Percentiles rank a stretch among this genome's conserved stretches.
Conservation (phyloP, 768 basidiomycete genomes). For the Cytidiella melzeri region DNA sequence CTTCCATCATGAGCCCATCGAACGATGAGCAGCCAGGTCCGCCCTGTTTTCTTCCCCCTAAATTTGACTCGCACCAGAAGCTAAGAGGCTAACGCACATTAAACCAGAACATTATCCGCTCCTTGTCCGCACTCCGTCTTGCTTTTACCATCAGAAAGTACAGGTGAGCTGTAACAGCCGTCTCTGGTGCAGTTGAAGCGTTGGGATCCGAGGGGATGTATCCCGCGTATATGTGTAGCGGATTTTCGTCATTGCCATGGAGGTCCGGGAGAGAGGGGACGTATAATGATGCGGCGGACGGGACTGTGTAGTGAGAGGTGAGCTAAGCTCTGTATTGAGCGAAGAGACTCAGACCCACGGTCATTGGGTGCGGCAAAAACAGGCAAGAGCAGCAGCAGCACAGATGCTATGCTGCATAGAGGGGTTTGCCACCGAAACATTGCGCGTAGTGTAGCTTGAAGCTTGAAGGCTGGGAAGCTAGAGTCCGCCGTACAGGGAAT, state of each 20-base stretch:
- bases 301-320: conserved; percentile 38
- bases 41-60: conserved; percentile 44
- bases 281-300: conserved; percentile 81
- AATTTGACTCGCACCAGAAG: not conserved
- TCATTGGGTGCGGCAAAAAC: conserved; percentile 24
- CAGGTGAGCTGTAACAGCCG: conserved; percentile 69
- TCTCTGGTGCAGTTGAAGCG: conserved; percentile 39
- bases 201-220: conserved; percentile 78
- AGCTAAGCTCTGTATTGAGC: not conserved
- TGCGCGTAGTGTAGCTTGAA: no score
- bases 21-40: conserved; percentile 98
- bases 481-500: no score
- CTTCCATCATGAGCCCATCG: conserved; percentile 96
- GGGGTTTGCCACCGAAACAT: no score
- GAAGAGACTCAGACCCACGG: conserved; percentile 9
- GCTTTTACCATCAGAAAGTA: conserved; percentile 91
- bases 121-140: conserved; percentile 80
- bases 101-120: conserved; percentile 93
- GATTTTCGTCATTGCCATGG: conserved; percentile 61
- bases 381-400: not conserved
- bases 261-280: conserved; percentile 72
- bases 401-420: not conserved
- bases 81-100: conserved; percentile 52
- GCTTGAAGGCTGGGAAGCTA: no score
- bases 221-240: conserved; percentile 79